Base-by-base conservation (phyloP, 2,329 filamentous ascomycete genomes). In the Aureobasidium namibiae region DNA sequence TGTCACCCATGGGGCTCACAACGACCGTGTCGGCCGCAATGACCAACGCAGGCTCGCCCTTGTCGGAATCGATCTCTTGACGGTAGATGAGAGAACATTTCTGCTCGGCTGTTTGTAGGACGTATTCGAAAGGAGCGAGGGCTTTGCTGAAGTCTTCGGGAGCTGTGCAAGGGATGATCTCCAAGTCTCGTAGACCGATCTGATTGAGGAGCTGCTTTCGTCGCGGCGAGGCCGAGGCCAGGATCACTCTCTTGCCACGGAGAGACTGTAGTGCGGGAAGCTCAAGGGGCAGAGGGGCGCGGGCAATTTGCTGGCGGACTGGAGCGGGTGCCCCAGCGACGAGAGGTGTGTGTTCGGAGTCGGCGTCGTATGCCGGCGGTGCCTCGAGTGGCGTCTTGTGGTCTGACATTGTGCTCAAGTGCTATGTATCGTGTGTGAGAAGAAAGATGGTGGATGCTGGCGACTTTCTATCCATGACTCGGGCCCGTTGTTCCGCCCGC, bases 1-100 rank as follows among this genome's bases (percentile, higher is more conserved):
- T 90, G 56, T 82, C 79, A 0, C 91, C 92, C 36, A 81, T 76
- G 76, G 1, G 92, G 92, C 41, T 87, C 14, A 94, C 88, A 62
- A 99, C 89, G 59, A 99, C 80, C 0, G 94, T 97, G 72, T 97
- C 92, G 36, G 92, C 92, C 0, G 91, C 86, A 61, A 97, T 86
- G 60, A 97, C 90, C 16, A 97, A 79, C 7, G 85, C 87, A 0
- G 91, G 91, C 65, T 96, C 94, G 59, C 80, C 82, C 60, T 77
- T 74, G 59, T 75, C 71, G 61, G 82, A 82, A 67, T 84, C 71
- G 65, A 86, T 78, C 66, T 84, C 81, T 41, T 76, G 70, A 31
- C 72, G 70, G 73, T 88, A 88, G 10, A 97, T 89, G 46, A 88
- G 82, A 44, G 90, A 80, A 53, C 87, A 89, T 74, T 99, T 99